phyloP scores from a whole-genome alignment of 1,139 yeast species.

The Pneumocystis carinii region DNA sequence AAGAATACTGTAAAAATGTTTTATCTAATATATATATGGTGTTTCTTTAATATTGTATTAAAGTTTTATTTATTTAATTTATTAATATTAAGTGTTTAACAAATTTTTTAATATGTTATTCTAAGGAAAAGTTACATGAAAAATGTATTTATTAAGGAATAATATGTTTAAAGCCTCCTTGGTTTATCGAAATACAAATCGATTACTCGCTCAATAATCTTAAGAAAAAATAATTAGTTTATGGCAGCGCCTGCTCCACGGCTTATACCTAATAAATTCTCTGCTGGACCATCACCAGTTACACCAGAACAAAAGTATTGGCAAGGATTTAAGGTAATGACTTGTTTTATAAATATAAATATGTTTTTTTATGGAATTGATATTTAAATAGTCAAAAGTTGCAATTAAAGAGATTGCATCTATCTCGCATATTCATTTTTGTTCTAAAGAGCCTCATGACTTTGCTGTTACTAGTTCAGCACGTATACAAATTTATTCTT shows the following conservation, averaged over 20 bases:
- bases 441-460: constrained; percentile 75
- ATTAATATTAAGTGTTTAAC: no score
- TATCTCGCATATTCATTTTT: constrained; percentile 73
- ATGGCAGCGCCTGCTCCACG: constrained; percentile 75
- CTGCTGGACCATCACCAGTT: constrained; percentile 67
- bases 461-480: constrained; percentile 90
- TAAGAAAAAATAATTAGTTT: neutral
- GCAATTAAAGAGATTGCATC: constrained; percentile 88
- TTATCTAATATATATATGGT: no score
- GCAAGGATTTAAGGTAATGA: constrained; percentile 47
- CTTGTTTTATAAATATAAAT: constrained; percentile 4
- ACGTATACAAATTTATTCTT: constrained; percentile 77
- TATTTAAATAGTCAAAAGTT: constrained; percentile 41
- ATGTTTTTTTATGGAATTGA: neutral
- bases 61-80: no score
- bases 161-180: no score
- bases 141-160: no score
- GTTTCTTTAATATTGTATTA: no score
- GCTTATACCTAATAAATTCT: constrained; percentile 53
- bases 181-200: no score
- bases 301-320: constrained; percentile 93
- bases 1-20: no score
- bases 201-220: no score
- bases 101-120: no score
- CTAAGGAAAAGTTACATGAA: no score